Evolutionary conservation across 2,329 filamentous ascomycete genomes (phyloP).

Genomic region (Cercospora sp.): DNA sequence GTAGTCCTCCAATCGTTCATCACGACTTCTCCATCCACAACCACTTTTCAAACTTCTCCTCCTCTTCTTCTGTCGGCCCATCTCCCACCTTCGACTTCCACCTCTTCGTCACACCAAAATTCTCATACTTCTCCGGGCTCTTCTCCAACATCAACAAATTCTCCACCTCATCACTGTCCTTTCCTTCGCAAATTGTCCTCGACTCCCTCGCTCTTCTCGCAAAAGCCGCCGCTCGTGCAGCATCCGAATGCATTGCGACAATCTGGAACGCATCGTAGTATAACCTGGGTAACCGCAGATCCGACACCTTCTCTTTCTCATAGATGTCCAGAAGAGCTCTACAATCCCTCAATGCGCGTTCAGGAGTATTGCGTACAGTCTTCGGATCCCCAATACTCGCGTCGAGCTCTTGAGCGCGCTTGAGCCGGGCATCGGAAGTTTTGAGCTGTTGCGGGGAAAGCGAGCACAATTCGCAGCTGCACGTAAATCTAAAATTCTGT

Average conservation of each 20-base stretch:
- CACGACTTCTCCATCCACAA: constrained; percentile 16
- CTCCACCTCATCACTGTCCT: constrained; percentile 24
- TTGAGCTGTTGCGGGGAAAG: constrained; percentile 37
- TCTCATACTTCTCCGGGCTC: constrained; percentile 26
- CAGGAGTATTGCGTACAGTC: constrained; percentile 24
- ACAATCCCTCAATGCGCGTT: constrained; percentile 26
- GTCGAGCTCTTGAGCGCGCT: constrained; percentile 29
- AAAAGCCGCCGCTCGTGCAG: constrained; percentile 25
- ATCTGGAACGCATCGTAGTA: constrained; percentile 35
- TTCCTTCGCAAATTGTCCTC: constrained; percentile 28
- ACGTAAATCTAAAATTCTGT: constrained; percentile 39
- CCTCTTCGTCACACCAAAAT: constrained; percentile 25
- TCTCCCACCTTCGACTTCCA: constrained; percentile 28
- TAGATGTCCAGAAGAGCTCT: constrained; percentile 22
- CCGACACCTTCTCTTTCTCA: constrained; percentile 24
- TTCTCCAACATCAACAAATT: constrained; percentile 21
- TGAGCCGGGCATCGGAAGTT: constrained; percentile 34
- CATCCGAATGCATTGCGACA: constrained; percentile 30
- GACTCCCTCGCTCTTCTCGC: constrained; percentile 23
- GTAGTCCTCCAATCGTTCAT: not conserved
- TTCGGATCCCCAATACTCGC: constrained; percentile 28
- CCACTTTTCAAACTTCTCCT: constrained; percentile 18
- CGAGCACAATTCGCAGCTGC: constrained; percentile 42
- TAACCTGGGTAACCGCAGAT: constrained; percentile 27
- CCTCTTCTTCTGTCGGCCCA: constrained; percentile 9